A percentile compares a stretch with the other conserved stretches of the same genome.
Conservation (phyloP, 2,329 filamentous ascomycete species). For the Mycogone perniciosa region DNA sequence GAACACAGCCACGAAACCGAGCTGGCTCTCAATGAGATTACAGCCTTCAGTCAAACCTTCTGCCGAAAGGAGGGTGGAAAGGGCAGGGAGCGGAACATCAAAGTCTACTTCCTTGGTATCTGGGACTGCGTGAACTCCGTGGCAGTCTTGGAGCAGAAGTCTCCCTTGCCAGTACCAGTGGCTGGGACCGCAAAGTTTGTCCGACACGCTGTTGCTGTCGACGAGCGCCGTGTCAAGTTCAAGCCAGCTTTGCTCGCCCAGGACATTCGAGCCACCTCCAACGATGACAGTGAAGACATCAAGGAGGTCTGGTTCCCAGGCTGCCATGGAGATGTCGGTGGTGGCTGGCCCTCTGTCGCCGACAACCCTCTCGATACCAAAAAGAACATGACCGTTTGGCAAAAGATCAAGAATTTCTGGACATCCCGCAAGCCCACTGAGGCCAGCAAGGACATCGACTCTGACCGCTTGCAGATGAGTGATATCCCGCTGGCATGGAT, state of each 20-base stretch:
- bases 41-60: slow-evolving; percentile 42
- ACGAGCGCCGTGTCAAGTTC: slow-evolving; percentile 51
- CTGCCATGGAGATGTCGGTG: slow-evolving; percentile 48
- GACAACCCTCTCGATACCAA: slow-evolving; percentile 19
- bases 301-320: slow-evolving; percentile 51
- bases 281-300: slow-evolving; percentile 31
- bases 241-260: slow-evolving; percentile 43
- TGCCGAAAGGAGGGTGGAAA: slow-evolving; percentile 32
- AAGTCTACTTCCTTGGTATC: slow-evolving; percentile 48
- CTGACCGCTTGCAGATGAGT: slow-evolving; percentile 38
- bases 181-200: slow-evolving; percentile 38
- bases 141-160: slow-evolving; percentile 33
- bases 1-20: slow-evolving; percentile 20
- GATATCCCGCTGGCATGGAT: slow-evolving; percentile 48
- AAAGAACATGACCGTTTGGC: slow-evolving; percentile 26
- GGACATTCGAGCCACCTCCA: slow-evolving; percentile 26
- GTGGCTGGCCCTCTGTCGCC: slow-evolving; percentile 39
- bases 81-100: slow-evolving; percentile 30
- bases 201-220: slow-evolving; percentile 47
- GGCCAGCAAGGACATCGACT: slow-evolving; percentile 24
- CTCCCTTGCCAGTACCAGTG: slow-evolving; percentile 32
- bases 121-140: slow-evolving; percentile 51
- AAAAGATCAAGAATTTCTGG: slow-evolving; percentile 31
- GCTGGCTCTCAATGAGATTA: slow-evolving; percentile 30
- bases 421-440: slow-evolving; percentile 27